Base-by-base conservation (phyloP, 257 asterid species). In the Coffea eugenioides region DNA sequence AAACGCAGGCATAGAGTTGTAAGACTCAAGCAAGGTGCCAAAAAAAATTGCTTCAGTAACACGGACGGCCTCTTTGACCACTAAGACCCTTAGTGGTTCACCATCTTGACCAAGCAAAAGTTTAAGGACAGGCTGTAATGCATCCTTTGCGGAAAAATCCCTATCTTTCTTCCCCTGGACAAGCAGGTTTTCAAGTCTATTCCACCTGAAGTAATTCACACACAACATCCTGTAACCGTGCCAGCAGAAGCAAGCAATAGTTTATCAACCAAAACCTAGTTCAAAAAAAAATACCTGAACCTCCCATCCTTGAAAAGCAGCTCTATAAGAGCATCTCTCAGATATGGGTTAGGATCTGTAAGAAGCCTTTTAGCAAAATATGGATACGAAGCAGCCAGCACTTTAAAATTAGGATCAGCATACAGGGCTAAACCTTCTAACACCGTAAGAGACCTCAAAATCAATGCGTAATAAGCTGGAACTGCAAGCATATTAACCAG, bases 321-420 rank as follows among this genome's bases (percentile, higher is more conserved):
- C 94, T 96, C 99, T 69, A 96, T 90, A 46, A 96, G 97, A 80
- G 99, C 99, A 90, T 96, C 99, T 89, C 99, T 92, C 72, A 96
- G 97, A 88, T 96, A 96, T 54, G 99, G 99, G 82, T 96, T 94
- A 71, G 98, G 97, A 88, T 96, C 99, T 23, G 99, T 96, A 69
- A 96, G 97, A 80, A 96, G 97, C 89, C 99, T 90, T 84, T 96
- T 96, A 71, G 99, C 99, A 75, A 96, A 96, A 88, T 96, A 96
- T 36, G 99, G 99, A 90, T 96, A 96, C n/a, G 99, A 94, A 31
- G 99, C 99, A 76, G 99, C 99, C 87, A 96, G 83, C 71, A 96
- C 99, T 89, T 96, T 96, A 70, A 96, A 96, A 82, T 96, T 92
- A 69, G 99, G 99, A 86, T 96, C 99, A 48, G 99, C 99, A 77